Evolutionary conservation across 2,329 filamentous ascomycete genomes (phyloP), one percentile per base, ranked within the genome.

Genomic region (Boeremia exigua): DNA sequence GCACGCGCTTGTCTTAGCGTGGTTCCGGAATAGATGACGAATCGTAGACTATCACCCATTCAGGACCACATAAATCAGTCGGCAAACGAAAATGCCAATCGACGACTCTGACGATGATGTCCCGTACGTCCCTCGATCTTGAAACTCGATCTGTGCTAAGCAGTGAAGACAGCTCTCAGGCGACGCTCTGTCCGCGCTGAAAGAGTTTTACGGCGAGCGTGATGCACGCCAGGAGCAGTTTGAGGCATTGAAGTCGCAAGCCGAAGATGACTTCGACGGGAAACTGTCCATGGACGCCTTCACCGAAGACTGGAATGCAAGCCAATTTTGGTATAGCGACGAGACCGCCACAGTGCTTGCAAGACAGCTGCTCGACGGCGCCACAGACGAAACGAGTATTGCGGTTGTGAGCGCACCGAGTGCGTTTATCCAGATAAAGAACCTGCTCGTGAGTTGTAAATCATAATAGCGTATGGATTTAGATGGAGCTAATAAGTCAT

Each of bases 311-410:
- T 95, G 91, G 91, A 91, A 93, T 69, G 84, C 88, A 68, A 89
- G 85, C 59, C 90, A 94, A 75, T 95, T 95, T 69, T 95, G 91
- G 90, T 92, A 91, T 71, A 86, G 85, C 8, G 87, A 92, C 48
- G 84, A 87, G 61, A 93, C 90, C 23, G 90, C 90, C 0, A 80
- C 74, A 1, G 69, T 80, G 5, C 75, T 90, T 17, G 90, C 89
- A 1, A 78, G 80, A 51, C 83, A 90, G 66, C 79, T 95, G 30
- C 81, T 94, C 1, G 79, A 84, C 4, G 87, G 81, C 43, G 81
- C 84, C 2, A 85, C 81, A 1, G 73, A 80, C 2, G 79, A 83
- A 9, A 86, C 82, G 28, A 80, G 77, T 2, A 86, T 94, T 62
- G 89, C 84, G 4, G 83, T 92, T 2, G 82, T 94, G 6, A 92